Percentiles rank a stretch among this genome's conserved stretches.
Evolutionary conservation across 2,329 filamentous ascomycete genomes (phyloP).

Genomic region (Aspergillus persii): DNA sequence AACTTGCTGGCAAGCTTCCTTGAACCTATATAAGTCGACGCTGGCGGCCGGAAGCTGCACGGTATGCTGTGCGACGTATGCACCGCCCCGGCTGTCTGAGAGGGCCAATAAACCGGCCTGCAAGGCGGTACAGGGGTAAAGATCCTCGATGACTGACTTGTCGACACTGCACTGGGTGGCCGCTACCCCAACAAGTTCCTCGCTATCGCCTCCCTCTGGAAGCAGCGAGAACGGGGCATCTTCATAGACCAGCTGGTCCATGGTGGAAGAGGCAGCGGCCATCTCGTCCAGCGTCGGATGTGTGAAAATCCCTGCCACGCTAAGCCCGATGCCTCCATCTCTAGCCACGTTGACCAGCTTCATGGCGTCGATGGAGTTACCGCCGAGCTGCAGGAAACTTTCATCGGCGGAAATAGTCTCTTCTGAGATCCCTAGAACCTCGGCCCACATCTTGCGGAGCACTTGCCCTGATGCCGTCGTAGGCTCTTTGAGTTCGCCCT

Average conservation of each 20-base stretch:
- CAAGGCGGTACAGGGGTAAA: slow-evolving; percentile 31
- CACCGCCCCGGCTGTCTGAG: slow-evolving; percentile 34
- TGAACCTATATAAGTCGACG: slow-evolving; percentile 35
- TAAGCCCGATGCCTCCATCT: background rate
- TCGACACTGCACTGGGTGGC: slow-evolving; percentile 19
- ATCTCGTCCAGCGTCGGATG: slow-evolving; percentile 8
- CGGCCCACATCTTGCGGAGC: slow-evolving; percentile 8
- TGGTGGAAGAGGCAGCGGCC: slow-evolving; percentile 2
- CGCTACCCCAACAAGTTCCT: slow-evolving; percentile 5
- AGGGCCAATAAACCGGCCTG: slow-evolving; percentile 20
- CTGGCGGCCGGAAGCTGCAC: slow-evolving; percentile 24
- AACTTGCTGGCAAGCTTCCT: slow-evolving; percentile 37
- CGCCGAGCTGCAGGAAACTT: slow-evolving; percentile 10
- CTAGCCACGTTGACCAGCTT: slow-evolving; percentile 7
- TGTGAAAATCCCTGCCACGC: slow-evolving; percentile 7
- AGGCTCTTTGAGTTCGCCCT: slow-evolving; percentile 6
- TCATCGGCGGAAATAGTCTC: slow-evolving; percentile 6
- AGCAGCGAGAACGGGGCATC: slow-evolving; percentile 10
- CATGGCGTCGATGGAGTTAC: slow-evolving; percentile 14
- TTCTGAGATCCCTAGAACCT: background rate
- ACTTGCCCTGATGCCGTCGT: slow-evolving; percentile 2
- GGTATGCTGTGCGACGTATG: slow-evolving; percentile 40
- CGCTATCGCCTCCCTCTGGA: background rate
- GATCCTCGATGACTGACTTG: slow-evolving; percentile 23
- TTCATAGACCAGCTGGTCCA: slow-evolving; percentile 1